Evolutionary conservation across 805 yeast species (phyloP), one percentile per base, ranked within the genome.

Genomic region (Saccharomycopsis malanga): DNA sequence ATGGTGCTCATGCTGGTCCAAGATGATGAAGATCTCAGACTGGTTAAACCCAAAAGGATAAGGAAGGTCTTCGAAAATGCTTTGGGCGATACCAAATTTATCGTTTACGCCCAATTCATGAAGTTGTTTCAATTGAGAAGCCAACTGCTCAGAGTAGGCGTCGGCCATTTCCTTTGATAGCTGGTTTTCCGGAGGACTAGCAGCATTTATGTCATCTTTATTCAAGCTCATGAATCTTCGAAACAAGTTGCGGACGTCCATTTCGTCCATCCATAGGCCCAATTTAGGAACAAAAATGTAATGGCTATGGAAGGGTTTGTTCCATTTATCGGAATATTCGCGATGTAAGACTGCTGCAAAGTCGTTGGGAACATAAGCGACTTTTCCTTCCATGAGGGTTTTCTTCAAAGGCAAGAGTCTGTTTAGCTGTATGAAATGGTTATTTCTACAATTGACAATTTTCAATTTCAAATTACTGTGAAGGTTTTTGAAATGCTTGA

Each of bases 311-410:
- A 32, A 32, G 6, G 36, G 36, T n/a, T 32, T 32, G 18, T 5
- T 14, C 36, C 36, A 32, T 32, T 32, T 32, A 7, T 32, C 17
- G 18, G 34, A 34, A 25, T 48, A 48, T 23, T 48, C 51, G 12
- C 12, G 9, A n/a, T 29, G 10, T 27, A 48, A 25, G 18, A 48
- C 25, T 6, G 2, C 39, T 14, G 12, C 22, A 24, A 22, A 48
- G n/a, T 48, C 25, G 21, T 48, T 43, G 10, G 87, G 87, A 14
- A 81, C 63, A 49, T 78, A 71, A 3, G 79, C 75, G 17, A 72
- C 68, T 10, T 74, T 75, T 10, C 81, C 80, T 57, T 83, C 87
- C 55, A 75, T 76, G 44, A 67, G 58, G 0, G 83, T 68, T 34
- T 69, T 57, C 10, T 68, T 58, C 48, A 83, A 58, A 1, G 85